These are phyloP conservation scores for Mortierella sp. DNA, from an alignment of 371 early-diverging fungal genomes.

Conservation along the genomic window DNA sequence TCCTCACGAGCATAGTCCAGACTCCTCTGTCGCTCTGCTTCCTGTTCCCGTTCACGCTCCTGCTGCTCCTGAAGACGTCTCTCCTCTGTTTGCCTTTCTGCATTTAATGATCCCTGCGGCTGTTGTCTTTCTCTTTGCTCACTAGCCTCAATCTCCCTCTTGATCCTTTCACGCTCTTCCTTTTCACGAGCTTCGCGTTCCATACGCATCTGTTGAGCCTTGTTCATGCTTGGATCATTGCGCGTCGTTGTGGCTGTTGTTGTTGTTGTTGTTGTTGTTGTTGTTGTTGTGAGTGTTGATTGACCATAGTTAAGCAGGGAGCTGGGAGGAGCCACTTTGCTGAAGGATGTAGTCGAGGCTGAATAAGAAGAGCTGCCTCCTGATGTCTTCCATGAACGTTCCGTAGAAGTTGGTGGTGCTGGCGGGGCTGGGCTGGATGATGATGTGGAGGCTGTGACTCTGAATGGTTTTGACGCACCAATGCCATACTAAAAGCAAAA, in stretches of 20 bases:
- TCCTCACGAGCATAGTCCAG: conserved; percentile 31
- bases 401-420: conserved; percentile 12
- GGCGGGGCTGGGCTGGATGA: conserved; percentile 12
- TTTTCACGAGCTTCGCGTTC: conserved; percentile 47
- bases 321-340: conserved; percentile 33
- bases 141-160: conserved; percentile 56
- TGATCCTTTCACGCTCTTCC: conserved; percentile 57
- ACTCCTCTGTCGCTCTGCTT: conserved; percentile 11
- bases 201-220: conserved; percentile 26
- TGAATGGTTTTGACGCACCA: conserved; percentile 4
- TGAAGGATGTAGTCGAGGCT: conserved; percentile 25
- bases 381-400: conserved; percentile 35
- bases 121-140: conserved; percentile 46
- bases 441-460: conserved; percentile 1
- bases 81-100: conserved; percentile 38
- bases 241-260: too few species aligned
- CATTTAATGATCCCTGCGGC: conserved; percentile 13
- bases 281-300: conserved; percentile 14
- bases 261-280: too few species aligned
- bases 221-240: conserved; percentile 45
- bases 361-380: conserved; percentile 32
- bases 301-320: conserved; percentile 24
- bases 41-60: conserved; percentile 51
- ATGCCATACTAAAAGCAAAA: not conserved
- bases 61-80: conserved; percentile 46